These are phyloP conservation scores for Blastomyces silverae DNA, from an alignment of 2,329 filamentous ascomycete species.

Conservation along the genomic window DNA sequence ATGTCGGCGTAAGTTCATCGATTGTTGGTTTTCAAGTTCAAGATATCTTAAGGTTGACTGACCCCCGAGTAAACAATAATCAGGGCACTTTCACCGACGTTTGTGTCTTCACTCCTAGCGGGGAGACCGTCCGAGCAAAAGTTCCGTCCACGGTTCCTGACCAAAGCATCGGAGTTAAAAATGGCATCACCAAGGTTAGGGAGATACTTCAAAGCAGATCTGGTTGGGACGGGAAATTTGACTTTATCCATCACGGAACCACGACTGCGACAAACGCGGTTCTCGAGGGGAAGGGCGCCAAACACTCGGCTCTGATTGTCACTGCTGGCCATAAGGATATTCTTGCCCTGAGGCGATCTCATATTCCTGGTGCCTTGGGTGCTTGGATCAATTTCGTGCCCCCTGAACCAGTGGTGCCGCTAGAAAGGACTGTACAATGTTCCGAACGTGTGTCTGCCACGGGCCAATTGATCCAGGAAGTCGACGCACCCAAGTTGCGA, in stretches of 20 bases:
- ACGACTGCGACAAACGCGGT: conserved; percentile 48
- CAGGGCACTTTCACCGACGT: conserved; percentile 45
- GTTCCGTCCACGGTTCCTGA: conserved; percentile 43
- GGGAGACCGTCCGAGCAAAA: conserved; percentile 42
- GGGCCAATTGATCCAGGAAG: conserved; percentile 36
- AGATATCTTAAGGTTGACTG: neutral
- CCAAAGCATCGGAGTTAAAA: conserved; percentile 44
- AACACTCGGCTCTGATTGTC: conserved; percentile 41
- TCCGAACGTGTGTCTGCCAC: conserved; percentile 41
- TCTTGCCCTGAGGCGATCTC: conserved; percentile 42
- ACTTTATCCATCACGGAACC: conserved; percentile 47
- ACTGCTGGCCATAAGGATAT: conserved; percentile 48
- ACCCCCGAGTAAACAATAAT: neutral
- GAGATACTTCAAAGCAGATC: conserved; percentile 35
- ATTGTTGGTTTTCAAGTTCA: neutral
- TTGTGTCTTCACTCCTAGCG: conserved; percentile 43
- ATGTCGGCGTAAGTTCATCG: conserved; percentile 24
- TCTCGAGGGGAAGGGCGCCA: conserved; percentile 46
- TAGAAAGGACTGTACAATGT: conserved; percentile 45
- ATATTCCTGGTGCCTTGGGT: conserved; percentile 48
- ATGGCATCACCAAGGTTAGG: conserved; percentile 42
- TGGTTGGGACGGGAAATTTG: conserved; percentile 42
- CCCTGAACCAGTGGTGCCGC: conserved; percentile 45
- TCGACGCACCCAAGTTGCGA: conserved; percentile 39
- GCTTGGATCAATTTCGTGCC: conserved; percentile 47